Evolutionary conservation across 2,329 filamentous ascomycete species (phyloP), one percentile per base, ranked within the genome.

Genomic region (Polytolypa hystricis): DNA sequence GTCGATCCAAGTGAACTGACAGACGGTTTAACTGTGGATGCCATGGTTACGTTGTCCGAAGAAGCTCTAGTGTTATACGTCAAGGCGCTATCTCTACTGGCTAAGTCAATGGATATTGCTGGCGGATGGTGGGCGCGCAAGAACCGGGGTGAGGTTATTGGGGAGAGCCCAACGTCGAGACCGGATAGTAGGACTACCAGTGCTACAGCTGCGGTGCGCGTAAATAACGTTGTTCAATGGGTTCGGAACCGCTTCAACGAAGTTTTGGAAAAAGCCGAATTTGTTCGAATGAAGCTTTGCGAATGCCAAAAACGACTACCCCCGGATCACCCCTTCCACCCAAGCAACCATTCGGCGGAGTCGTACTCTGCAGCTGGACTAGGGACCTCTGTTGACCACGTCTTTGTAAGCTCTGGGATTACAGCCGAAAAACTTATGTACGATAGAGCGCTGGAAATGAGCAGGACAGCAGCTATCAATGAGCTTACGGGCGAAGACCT

Each of bases 371-470:
- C 69, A 1, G 69, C 71, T 10, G 68, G 68, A 3, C 65, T 77
- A 38, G 73, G 71, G n/a, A 73, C 76, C 3, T 79, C 80, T 11
- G 72, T 76, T 2, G 84, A 91, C 42, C 81, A 84, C 35, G 85
- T 95, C 17, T 74, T 82, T 32, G 71, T 98, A 17, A 93, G 84
- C 10, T 77, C 84, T 2, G 91, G 89, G 1, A 79, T 95, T 38
- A 95, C 86, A 15, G 91, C 91, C 0, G 91, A 96, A 64, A 94
- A 87, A 61, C 69, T 98, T 30, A 95, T 98, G 86, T 98, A 95
- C 55, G 91, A 98, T 49, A 83, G 91, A 31, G 91, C 91, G 0
- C 67, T 96, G 15, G 91, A 98, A 57, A 96, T 98, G 91, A 95
- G 86, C 56, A 78, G 86, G 35, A 78, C 84, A 3, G 89, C 91